Percentiles rank a stretch among this genome's conserved stretches.
These are phyloP conservation scores for Umbilicus rupestris DNA, from an alignment of 164 flowering plant species.

Conservation along the genomic window DNA sequence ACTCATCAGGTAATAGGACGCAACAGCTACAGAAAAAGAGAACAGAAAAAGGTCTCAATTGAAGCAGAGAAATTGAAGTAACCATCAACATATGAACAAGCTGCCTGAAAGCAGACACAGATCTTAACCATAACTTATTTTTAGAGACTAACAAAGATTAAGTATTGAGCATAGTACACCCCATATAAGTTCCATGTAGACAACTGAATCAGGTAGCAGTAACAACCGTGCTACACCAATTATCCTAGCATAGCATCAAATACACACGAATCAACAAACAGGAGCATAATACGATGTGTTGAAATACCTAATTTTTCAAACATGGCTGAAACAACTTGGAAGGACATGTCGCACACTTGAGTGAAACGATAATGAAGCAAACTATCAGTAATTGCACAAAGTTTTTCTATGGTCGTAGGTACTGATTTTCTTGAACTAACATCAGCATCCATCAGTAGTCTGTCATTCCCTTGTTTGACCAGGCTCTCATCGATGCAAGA, in stretches of 20 bases:
- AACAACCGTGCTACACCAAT: background rate
- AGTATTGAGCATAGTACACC: no score
- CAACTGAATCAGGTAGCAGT: no score
- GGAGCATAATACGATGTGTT: background rate
- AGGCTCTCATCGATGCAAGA: constrained; percentile 67
- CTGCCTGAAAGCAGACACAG: background rate
- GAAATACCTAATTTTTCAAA: constrained; percentile 80
- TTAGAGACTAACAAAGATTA: background rate
- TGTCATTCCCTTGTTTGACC: constrained; percentile 69
- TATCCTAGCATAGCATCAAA: background rate
- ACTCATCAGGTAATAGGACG: constrained; percentile 48
- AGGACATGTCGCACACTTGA: constrained; percentile 73
- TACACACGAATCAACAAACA: background rate
- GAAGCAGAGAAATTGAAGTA: background rate
- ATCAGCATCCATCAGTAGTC: constrained; percentile 21
- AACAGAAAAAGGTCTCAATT: background rate
- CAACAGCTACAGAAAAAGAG: constrained; percentile 29
- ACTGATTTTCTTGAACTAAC: constrained; percentile 32
- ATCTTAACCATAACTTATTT: background rate
- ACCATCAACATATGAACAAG: background rate
- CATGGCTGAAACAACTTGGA: constrained; percentile 68
- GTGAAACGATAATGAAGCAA: constrained; percentile 65
- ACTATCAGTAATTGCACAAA: constrained; percentile 71
- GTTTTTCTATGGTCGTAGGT: constrained; percentile 72
- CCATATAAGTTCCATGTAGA: background rate